These are phyloP conservation scores for Pleurotus tuoliensis DNA, from an alignment of 768 basidiomycete species.

Conservation along the genomic window DNA sequence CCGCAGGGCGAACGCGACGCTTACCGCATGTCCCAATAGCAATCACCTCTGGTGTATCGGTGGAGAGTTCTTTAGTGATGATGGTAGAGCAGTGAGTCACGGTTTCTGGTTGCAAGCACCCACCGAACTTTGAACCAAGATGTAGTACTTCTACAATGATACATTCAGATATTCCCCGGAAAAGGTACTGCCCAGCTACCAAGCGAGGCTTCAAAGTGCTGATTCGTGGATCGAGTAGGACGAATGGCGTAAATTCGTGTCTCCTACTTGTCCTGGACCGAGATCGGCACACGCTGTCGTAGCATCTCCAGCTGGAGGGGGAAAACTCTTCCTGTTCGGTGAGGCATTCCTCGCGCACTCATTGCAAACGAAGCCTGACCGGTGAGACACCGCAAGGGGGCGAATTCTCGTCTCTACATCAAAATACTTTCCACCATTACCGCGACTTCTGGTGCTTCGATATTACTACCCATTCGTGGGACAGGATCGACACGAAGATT, in stretches of 20 bases:
- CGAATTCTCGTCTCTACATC: conserved; percentile 81
- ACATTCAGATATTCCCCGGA: conserved; percentile 84
- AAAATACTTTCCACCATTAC: conserved; percentile 85
- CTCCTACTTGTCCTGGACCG: conserved; percentile 82
- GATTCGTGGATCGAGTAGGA: conserved; percentile 37
- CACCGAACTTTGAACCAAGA: not conserved
- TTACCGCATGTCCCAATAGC: conserved; percentile 76
- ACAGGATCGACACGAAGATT: conserved; percentile 82
- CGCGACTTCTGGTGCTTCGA: conserved; percentile 90
- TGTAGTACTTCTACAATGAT: conserved; percentile 82
- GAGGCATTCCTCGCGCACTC: conserved; percentile 1
- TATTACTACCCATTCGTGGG: conserved; percentile 75
- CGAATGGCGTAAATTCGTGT: conserved; percentile 87
- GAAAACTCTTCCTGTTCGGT: conserved; percentile 85
- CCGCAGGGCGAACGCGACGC: conserved; percentile 77
- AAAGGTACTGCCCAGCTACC: conserved; percentile 39
- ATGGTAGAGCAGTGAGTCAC: conserved; percentile 64
- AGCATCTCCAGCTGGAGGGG: conserved; percentile 71
- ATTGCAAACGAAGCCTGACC: not conserved
- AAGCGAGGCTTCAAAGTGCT: not conserved
- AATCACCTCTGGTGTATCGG: conserved; percentile 83
- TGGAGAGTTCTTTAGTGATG: conserved; percentile 86
- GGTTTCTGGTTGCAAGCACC: not conserved
- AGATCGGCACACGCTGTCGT: conserved; percentile 84
- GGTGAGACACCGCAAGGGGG: conserved; percentile 44